phyloP scores from a whole-genome alignment of 2,329 filamentous ascomycete species.

The Pseudocercospora ulei region DNA sequence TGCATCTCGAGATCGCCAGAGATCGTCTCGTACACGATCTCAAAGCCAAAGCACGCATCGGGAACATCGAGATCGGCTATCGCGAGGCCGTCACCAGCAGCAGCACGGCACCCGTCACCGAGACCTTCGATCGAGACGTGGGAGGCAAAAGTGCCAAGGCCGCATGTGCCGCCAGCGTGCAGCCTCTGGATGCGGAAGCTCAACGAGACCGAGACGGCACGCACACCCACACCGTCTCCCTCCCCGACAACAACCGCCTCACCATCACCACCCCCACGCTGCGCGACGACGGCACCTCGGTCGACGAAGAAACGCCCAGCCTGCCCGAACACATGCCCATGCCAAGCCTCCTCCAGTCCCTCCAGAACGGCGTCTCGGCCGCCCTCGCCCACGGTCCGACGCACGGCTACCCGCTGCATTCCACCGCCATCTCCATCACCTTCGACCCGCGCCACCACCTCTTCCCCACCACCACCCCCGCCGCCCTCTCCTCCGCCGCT shows the following conservation, averaged over 20 bases:
- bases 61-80: conserved; percentile 89
- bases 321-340: conserved; percentile 48
- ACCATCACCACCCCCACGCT: conserved; percentile 48
- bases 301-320: conserved; percentile 39
- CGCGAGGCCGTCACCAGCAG: conserved; percentile 63
- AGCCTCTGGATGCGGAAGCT: conserved; percentile 28
- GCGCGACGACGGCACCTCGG: conserved; percentile 35
- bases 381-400: conserved; percentile 77
- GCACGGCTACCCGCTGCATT: conserved; percentile 69
- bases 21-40: conserved; percentile 82
- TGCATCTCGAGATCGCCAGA: conserved; percentile 86
- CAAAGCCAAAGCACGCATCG: conserved; percentile 75
- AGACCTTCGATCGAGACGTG: conserved; percentile 66
- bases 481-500: conserved; percentile 57
- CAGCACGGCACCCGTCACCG: conserved; percentile 48
- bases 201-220: conserved; percentile 18
- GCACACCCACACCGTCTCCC: conserved; percentile 37
- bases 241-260: conserved; percentile 61
- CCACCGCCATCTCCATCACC: conserved; percentile 58
- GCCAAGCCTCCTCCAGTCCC: conserved; percentile 43
- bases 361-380: conserved; percentile 71
- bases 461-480: conserved; percentile 57
- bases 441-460: conserved; percentile 58
- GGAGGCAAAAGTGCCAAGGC: conserved; percentile 72
- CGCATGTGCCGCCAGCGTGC: conserved; percentile 58